Conservation (phyloP, 2,329 filamentous ascomycete species). For the Anthostomella pinea region DNA sequence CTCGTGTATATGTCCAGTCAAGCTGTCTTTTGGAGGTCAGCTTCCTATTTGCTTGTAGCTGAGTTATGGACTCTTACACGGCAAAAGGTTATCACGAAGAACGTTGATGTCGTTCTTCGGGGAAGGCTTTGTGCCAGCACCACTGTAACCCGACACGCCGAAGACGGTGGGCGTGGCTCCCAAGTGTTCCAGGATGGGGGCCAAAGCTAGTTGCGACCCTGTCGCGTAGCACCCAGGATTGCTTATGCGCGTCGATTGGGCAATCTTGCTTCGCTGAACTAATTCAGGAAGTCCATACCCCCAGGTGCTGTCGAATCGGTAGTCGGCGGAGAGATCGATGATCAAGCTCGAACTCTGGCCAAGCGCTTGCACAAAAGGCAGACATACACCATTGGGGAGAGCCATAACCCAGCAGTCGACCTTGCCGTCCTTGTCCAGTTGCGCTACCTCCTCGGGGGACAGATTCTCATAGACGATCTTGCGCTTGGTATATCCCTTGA, state of each 20-base stretch:
- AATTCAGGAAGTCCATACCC: slow-evolving; percentile 90
- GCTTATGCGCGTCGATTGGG: slow-evolving; percentile 75
- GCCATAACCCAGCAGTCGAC: slow-evolving; percentile 99
- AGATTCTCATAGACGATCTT: slow-evolving; percentile 92
- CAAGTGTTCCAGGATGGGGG: slow-evolving; percentile 74
- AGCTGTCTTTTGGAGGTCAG: too few relatives aligned
- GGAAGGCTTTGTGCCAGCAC: slow-evolving; percentile 89
- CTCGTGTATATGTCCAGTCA: slow-evolving; percentile 95
- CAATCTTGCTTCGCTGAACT: slow-evolving; percentile 71
- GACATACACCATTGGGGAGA: slow-evolving; percentile 90
- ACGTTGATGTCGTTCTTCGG: slow-evolving; percentile 88
- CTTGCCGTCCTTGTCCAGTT: slow-evolving; percentile 78
- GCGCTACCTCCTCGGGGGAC: slow-evolving; percentile 77
- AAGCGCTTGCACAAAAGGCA: slow-evolving; percentile 82
- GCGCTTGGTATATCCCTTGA: slow-evolving; percentile 87
- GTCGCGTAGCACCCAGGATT: slow-evolving; percentile 97
- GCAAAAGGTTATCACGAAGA: slow-evolving; percentile 83
- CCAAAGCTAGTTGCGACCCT: slow-evolving; percentile 83
- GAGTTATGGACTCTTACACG: too few relatives aligned
- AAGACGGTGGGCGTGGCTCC: slow-evolving; percentile 80
- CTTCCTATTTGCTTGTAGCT: too few relatives aligned
- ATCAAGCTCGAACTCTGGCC: slow-evolving; percentile 65
- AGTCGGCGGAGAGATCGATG: slow-evolving; percentile 94
- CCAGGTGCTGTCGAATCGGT: slow-evolving; percentile 83
- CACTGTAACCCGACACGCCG: slow-evolving; percentile 90